Percentiles rank a stretch among this genome's conserved stretches.
Evolutionary conservation across 2,329 filamentous ascomycete species (phyloP).

Genomic region (Trichoderma atroviride): DNA sequence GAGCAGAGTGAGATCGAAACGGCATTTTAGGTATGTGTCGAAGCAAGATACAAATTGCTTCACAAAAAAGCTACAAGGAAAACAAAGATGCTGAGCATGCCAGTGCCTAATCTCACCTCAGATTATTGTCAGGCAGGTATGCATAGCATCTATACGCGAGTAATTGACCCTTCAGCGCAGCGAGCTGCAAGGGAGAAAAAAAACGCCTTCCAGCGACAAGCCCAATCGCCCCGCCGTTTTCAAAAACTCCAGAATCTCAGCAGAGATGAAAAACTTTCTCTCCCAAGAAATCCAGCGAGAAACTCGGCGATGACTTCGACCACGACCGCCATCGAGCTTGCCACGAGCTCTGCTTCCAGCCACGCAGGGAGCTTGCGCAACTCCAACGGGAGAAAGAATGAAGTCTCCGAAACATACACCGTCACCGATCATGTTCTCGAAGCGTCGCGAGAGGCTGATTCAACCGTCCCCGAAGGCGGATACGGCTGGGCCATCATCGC

Average conservation of each 20-base stretch:
- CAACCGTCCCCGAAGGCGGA: constrained; percentile 34
- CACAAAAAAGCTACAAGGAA: background rate
- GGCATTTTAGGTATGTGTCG: background rate
- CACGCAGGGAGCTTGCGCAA: background rate
- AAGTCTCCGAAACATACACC: background rate
- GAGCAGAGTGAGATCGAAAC: background rate
- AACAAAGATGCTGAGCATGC: background rate
- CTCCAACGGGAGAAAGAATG: background rate
- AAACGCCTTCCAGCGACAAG: background rate
- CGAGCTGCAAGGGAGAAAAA: background rate
- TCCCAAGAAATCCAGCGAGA: background rate
- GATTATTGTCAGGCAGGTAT: background rate
- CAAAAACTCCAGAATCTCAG: background rate
- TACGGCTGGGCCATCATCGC: constrained; percentile 36
- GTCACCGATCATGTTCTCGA: constrained; percentile 14
- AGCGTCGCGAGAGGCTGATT: constrained; percentile 21
- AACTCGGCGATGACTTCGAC: background rate
- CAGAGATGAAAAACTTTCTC: background rate
- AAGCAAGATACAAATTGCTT: background rate
- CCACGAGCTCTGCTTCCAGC: background rate
- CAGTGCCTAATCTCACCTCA: background rate
- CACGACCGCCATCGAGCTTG: constrained; percentile 23
- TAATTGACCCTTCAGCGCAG: background rate
- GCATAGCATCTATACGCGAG: background rate
- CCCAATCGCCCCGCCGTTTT: background rate